A percentile compares a stretch with the other conserved stretches of the same genome.
These are phyloP conservation scores for Petasospora rhodanensis DNA, from an alignment of 1,139 yeast species.

Conservation along the genomic window DNA sequence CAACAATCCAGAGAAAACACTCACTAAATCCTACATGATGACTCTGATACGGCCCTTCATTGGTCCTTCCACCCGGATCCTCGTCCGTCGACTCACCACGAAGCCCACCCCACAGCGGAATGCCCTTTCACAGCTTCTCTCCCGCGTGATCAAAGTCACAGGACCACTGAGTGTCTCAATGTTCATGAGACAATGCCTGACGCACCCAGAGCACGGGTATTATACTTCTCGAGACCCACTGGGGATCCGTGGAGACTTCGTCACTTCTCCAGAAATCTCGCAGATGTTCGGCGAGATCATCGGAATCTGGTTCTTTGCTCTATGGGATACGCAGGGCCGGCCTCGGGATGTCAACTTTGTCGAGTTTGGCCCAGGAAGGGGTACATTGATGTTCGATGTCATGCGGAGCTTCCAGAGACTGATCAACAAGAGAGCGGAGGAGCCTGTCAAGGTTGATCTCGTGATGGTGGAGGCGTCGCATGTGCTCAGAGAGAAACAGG, in stretches of 20 bases:
- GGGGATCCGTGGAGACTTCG: constrained; percentile 67
- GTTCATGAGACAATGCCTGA: constrained; percentile 78
- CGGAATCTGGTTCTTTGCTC: constrained; percentile 65
- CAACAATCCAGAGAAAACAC: too few relatives aligned
- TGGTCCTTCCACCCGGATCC: too few relatives aligned
- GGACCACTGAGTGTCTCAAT: constrained; percentile 76
- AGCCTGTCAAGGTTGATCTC: constrained; percentile 35
- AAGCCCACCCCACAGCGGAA: too few relatives aligned
- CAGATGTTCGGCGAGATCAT: constrained; percentile 85
- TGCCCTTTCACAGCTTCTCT: constrained; percentile 11
- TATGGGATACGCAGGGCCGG: constrained; percentile 55
- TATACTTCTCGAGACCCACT: constrained; percentile 77
- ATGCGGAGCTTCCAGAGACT: constrained; percentile 45
- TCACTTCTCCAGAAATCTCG: constrained; percentile 84
- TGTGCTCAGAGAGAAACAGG: constrained; percentile 57
- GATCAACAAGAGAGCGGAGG: constrained; percentile 18
- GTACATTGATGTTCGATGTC: constrained; percentile 71
- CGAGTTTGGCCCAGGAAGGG: constrained; percentile 89
- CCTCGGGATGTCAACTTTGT: constrained; percentile 52
- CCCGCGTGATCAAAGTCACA: constrained; percentile 17
- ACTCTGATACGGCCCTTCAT: too few relatives aligned
- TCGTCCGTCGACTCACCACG: too few relatives aligned
- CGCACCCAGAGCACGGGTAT: constrained; percentile 76
- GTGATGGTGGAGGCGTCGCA: constrained; percentile 71
- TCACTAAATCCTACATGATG: too few relatives aligned